A percentile compares a stretch with the other conserved stretches of the same genome.
Evolutionary conservation across 169 alveolate species (phyloP).

Genomic region (Plasmodium falciparum): DNA sequence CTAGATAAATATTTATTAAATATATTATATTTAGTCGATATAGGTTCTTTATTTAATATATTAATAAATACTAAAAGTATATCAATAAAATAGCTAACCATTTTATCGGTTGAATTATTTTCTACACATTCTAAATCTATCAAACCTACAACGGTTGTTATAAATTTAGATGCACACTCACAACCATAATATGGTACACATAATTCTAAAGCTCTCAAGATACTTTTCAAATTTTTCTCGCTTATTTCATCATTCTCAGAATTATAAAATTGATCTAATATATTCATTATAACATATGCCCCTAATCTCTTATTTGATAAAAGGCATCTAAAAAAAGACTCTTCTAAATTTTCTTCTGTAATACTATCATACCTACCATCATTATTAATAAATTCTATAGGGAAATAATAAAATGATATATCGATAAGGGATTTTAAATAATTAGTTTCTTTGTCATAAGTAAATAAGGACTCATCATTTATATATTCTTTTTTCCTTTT

Average conservation of each 20-base stretch:
- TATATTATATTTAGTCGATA: not conserved
- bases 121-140: slow-evolving; percentile 61
- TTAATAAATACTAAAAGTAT: slow-evolving; percentile 31
- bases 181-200: slow-evolving; percentile 55
- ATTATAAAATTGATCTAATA: slow-evolving; percentile 46
- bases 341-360: slow-evolving; percentile 44
- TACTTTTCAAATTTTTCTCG: slow-evolving; percentile 34
- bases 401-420: slow-evolving; percentile 63
- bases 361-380: slow-evolving; percentile 37
- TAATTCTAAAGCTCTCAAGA: slow-evolving; percentile 19
- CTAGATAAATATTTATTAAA: slow-evolving; percentile 6
- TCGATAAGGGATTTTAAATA: slow-evolving; percentile 44
- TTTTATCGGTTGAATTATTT: slow-evolving; percentile 33
- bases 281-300: slow-evolving; percentile 25
- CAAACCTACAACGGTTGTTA: slow-evolving; percentile 36
- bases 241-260: slow-evolving; percentile 47
- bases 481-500: not conserved
- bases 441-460: slow-evolving; percentile 26
- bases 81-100: slow-evolving; percentile 18
- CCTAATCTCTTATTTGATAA: slow-evolving; percentile 50
- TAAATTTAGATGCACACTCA: slow-evolving; percentile 17
- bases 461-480: slow-evolving; percentile 8
- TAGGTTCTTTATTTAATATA: slow-evolving; percentile 20
- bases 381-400: slow-evolving; percentile 34
- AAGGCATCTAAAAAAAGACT: slow-evolving; percentile 26